Evolutionary conservation across 225 moss, liverwort and hornwort genomes (phyloP).

Genomic region (Sphagnum contortum): DNA sequence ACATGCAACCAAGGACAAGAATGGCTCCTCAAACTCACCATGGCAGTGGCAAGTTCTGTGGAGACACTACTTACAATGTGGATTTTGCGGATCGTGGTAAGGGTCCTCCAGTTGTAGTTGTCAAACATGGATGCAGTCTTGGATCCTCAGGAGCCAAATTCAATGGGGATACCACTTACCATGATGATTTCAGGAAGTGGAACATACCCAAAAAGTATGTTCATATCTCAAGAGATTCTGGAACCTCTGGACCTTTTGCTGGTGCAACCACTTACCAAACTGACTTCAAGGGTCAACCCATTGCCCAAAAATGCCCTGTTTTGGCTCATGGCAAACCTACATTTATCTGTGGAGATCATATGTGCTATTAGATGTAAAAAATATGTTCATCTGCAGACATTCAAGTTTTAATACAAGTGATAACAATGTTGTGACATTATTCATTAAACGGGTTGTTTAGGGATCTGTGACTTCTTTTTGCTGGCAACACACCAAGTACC

Average conservation of each 20-base stretch:
- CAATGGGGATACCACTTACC: conserved; percentile 22
- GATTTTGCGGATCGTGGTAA: conserved; percentile 21
- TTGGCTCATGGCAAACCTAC: conserved; percentile 10
- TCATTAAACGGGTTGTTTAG: too few relatives aligned
- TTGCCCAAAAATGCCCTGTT: conserved; percentile 12
- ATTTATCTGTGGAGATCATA: conserved; percentile 37
- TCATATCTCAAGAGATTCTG: conserved; percentile 8
- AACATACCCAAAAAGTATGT: conserved; percentile 19
- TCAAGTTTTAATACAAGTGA: too few relatives aligned
- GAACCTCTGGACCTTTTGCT: conserved; percentile 6
- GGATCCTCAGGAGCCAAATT: conserved; percentile 28
- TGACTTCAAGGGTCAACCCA: conserved; percentile 10
- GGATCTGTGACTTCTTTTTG: too few relatives aligned
- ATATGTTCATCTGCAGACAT: too few relatives aligned
- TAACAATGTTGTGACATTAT: too few relatives aligned
- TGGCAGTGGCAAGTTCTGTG: conserved; percentile 9
- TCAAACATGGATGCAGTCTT: conserved; percentile 25
- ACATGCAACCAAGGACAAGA: conserved; percentile 3
- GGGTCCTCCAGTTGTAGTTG: background rate
- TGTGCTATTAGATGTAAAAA: conserved; percentile 25
- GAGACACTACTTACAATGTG: conserved; percentile 8
- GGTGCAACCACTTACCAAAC: conserved; percentile 23
- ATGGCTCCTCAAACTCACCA: conserved; percentile 5
- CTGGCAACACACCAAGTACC: too few relatives aligned
- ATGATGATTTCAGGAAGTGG: conserved; percentile 36